Conservation (phyloP, 2,329 filamentous ascomycete species). For the Fusarium drepaniforme region DNA sequence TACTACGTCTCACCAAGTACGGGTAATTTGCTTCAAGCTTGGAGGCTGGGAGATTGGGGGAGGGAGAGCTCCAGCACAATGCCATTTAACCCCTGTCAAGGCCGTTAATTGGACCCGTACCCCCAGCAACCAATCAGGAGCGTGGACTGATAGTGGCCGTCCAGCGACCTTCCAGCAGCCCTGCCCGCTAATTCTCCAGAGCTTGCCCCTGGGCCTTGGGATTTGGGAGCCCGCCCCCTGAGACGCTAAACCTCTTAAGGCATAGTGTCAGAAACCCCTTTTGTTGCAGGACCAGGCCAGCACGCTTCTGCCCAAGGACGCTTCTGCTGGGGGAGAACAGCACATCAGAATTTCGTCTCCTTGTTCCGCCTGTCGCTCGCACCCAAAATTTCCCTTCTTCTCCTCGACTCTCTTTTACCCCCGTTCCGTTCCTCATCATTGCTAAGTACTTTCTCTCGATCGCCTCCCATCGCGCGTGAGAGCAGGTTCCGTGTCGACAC, state of each 20-base stretch:
- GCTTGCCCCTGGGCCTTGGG: slow-evolving; percentile 36
- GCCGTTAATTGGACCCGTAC: slow-evolving; percentile 39
- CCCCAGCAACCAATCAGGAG: slow-evolving; percentile 37
- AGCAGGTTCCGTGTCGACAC: slow-evolving; percentile 38
- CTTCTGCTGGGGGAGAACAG: slow-evolving; percentile 46
- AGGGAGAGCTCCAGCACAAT: slow-evolving; percentile 24
- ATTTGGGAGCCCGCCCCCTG: slow-evolving; percentile 33
- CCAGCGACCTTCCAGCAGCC: slow-evolving; percentile 35
- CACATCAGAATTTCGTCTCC: slow-evolving; percentile 51
- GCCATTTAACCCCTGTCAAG: slow-evolving; percentile 34
- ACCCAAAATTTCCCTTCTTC: slow-evolving; percentile 48
- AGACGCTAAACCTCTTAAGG: slow-evolving; percentile 40
- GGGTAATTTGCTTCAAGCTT: slow-evolving; percentile 35
- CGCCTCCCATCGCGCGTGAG: slow-evolving; percentile 44
- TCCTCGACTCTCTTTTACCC: slow-evolving; percentile 42
- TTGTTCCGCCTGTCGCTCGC: slow-evolving; percentile 44
- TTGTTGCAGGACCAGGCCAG: slow-evolving; percentile 44
- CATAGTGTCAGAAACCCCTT: slow-evolving; percentile 49
- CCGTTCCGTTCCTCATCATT: slow-evolving; percentile 51
- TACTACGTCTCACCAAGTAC: slow-evolving; percentile 13
- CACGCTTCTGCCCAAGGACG: slow-evolving; percentile 40
- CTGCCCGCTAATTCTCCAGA: slow-evolving; percentile 48
- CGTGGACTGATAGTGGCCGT: slow-evolving; percentile 5
- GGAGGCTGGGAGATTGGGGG: slow-evolving; percentile 1
- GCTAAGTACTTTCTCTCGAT: slow-evolving; percentile 50